phyloP scores from a whole-genome alignment of 345 rosid genomes.

The Noccaea bulbosa region DNA sequence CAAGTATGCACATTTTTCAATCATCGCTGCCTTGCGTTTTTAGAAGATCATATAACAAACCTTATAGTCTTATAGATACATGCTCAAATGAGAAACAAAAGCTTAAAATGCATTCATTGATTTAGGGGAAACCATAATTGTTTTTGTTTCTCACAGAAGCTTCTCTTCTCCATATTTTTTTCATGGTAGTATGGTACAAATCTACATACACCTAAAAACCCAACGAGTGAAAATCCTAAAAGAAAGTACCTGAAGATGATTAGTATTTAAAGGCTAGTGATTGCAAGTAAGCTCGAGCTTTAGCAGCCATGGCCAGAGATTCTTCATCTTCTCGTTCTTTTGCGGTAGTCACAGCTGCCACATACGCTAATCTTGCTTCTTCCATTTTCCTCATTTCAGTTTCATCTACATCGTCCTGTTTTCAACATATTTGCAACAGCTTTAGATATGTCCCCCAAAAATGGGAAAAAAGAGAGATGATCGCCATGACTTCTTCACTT shows the following conservation, averaged over 20 bases:
- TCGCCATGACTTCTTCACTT: slow-evolving; percentile 40
- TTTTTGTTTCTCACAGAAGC: slow-evolving; percentile 13
- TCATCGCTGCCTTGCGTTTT: background rate
- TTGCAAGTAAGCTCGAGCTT: slow-evolving; percentile 67
- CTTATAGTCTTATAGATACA: slow-evolving; percentile 5
- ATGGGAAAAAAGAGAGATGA: slow-evolving; percentile 1
- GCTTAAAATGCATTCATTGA: slow-evolving; percentile 16
- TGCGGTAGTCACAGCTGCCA: slow-evolving; percentile 66
- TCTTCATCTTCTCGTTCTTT: slow-evolving; percentile 85
- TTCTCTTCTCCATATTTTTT: slow-evolving; percentile 26
- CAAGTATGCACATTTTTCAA: background rate
- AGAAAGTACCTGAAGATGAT: slow-evolving; percentile 5
- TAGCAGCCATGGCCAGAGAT: slow-evolving; percentile 73
- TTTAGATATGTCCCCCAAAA: slow-evolving; percentile 24
- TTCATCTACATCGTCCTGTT: slow-evolving; percentile 60
- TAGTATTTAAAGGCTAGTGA: slow-evolving; percentile 60
- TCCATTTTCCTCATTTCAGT: slow-evolving; percentile 66
- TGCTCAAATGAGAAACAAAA: slow-evolving; percentile 16
- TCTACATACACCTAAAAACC: slow-evolving; percentile 35
- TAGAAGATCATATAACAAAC: slow-evolving; percentile 11
- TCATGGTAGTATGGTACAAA: slow-evolving; percentile 31
- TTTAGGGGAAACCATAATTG: slow-evolving; percentile 25
- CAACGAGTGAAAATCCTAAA: slow-evolving; percentile 16
- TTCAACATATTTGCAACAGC: background rate
- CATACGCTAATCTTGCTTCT: slow-evolving; percentile 77